Conservation (phyloP, 139 green algal genomes). For the Tetradesmus obliquus region DNA sequence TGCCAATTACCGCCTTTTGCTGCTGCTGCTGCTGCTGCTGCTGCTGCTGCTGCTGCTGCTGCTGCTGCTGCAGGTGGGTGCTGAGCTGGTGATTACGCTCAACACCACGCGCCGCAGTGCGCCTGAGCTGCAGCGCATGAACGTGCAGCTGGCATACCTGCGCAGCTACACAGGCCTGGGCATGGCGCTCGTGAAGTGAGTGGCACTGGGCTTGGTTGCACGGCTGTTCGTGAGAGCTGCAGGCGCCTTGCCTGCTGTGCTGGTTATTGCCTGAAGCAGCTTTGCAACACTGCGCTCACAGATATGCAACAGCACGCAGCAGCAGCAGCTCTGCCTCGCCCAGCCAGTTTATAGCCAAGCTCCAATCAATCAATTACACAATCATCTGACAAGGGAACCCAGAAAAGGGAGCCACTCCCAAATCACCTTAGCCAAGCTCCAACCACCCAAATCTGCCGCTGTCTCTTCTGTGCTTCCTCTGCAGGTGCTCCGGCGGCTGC, state of each 20-base stretch:
- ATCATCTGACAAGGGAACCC: no score
- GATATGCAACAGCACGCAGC: no score
- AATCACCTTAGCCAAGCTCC: no score
- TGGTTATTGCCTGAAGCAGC: background rate
- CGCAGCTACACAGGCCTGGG: conserved; percentile 41
- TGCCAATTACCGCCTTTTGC: no score
- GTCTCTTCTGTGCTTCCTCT: background rate
- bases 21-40: background rate
- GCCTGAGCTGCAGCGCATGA: conserved; percentile 18
- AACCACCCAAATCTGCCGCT: no score
- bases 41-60: background rate
- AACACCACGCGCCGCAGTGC: conserved; percentile 21
- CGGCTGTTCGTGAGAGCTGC: no score
- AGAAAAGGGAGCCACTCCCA: no score
- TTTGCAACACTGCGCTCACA: background rate
- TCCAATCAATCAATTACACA: no score
- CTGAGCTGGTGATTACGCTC: conserved; percentile 7
- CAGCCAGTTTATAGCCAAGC: no score
- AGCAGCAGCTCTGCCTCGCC: no score
- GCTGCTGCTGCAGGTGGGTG: background rate
- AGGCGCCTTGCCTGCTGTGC: no score
- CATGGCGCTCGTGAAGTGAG: conserved; percentile 27
- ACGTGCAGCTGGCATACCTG: conserved; percentile 37
- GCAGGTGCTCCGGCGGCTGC: conserved; percentile 19
- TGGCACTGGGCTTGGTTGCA: background rate